Base-by-base conservation (phyloP, 768 basidiomycete species). In the Russula emetica region DNA sequence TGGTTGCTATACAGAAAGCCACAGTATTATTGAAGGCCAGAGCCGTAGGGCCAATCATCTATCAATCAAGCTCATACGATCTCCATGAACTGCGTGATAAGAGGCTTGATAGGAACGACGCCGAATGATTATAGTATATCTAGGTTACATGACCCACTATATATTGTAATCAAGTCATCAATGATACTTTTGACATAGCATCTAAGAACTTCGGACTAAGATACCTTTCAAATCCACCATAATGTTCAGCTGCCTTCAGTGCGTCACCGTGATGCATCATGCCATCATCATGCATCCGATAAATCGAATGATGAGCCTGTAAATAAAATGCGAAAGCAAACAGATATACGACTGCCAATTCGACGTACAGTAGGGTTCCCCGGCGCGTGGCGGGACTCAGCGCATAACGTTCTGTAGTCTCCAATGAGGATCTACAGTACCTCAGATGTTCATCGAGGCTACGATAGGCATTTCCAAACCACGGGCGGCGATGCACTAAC, bases 371-470 rank as follows among this genome's bases (percentile, higher is more conserved):
- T n/a, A n/a, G 45, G 58, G 61, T 62, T 71, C 32, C 74, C 77
- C 58, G 9, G 14, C 66, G 70, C 18, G 67, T 67, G 49, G 30
- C 44, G 64, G 57, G 55, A 55, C 28, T 91, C 92, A 94, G 26
- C 85, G 93, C 72, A 92, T 78, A 22, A 82, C 80, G 47, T 82
- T 81, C 60, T 86, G 86, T 32, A 93, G 75, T 9, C 83, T 81
- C 92, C 92, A 94, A 22, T 74, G 78, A 32, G 84, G 80, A 45
- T 86, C 90, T 55, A 93, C 80, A n/a, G n/a, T n/a, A n/a, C n/a
- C n/a, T n/a, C n/a, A n/a, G n/a, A 68, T 85, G 79, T 73, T 90
- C 83, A 49, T 91, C 91, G 32, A 93, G 75, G 24, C 83, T 71
- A 70, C n/a, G n/a, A n/a, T n/a, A n/a, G n/a, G n/a, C n/a, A n/a